Conservation (phyloP, 192 early-diverging fungal genomes). For the Chytriomyces sp. region DNA sequence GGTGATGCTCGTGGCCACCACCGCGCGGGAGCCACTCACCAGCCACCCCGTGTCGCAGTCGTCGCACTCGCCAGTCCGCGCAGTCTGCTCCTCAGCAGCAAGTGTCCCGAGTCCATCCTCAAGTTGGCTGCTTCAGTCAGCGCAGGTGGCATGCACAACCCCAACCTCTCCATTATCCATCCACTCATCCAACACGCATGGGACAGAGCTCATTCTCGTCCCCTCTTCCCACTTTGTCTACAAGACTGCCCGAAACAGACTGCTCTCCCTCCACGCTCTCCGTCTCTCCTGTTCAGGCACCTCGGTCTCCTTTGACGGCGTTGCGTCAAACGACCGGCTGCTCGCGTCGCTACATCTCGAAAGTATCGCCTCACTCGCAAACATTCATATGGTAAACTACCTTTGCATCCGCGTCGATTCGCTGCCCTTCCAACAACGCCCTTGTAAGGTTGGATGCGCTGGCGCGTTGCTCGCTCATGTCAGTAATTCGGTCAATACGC, state of each 20-base stretch:
- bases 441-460: slow-evolving; percentile 43
- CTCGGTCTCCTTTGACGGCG: slow-evolving; percentile 12
- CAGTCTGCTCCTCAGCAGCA: background rate
- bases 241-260: slow-evolving; percentile 28
- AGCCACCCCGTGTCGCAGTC: background rate
- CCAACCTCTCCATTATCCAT: no score
- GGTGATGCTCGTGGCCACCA: background rate
- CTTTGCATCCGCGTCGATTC: background rate
- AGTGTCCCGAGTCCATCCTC: background rate
- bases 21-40: background rate
- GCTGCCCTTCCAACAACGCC: background rate
- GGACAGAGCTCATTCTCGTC: no score
- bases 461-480: slow-evolving; percentile 43
- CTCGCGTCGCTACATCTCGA: slow-evolving; percentile 34
- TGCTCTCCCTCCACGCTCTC: slow-evolving; percentile 29
- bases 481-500: background rate
- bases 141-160: no score
- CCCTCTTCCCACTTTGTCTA: slow-evolving; percentile 52
- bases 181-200: no score
- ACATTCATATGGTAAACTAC: slow-evolving; percentile 40
- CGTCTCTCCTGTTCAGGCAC: no score
- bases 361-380: slow-evolving; percentile 42
- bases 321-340: slow-evolving; percentile 3
- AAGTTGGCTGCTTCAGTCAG: background rate
- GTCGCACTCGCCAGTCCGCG: background rate